These are phyloP conservation scores for Candida ortonii DNA, from an alignment of 805 yeast genomes.

Conservation along the genomic window DNA sequence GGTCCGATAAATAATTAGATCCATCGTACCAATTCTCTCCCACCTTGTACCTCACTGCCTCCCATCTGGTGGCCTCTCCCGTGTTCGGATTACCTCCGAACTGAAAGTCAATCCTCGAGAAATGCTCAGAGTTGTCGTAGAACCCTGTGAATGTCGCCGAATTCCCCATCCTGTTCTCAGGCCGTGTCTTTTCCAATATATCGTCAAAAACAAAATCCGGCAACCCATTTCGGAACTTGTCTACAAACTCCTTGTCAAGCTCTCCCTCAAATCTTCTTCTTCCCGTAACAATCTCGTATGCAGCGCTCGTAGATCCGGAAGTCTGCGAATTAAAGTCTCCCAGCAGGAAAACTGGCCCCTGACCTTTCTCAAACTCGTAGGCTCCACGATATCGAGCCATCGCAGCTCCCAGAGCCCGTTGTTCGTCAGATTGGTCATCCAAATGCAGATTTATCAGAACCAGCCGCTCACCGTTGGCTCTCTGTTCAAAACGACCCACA, in stretches of 20 bases:
- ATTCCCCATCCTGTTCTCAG: slow-evolving; percentile 32
- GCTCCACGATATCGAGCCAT: slow-evolving; percentile 38
- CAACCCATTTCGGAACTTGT: slow-evolving; percentile 18
- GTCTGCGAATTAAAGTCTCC: slow-evolving; percentile 59
- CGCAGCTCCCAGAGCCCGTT: slow-evolving; percentile 46
- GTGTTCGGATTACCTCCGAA: slow-evolving; percentile 27
- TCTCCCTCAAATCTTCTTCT: no score
- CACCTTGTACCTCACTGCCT: slow-evolving; percentile 30
- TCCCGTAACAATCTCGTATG: slow-evolving; percentile 32
- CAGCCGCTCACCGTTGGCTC: slow-evolving; percentile 33
- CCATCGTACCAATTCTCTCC: slow-evolving; percentile 37
- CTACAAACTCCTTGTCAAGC: slow-evolving; percentile 17
- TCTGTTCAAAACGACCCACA: slow-evolving; percentile 32
- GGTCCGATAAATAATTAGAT: slow-evolving; percentile 42
- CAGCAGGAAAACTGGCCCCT: slow-evolving; percentile 40
- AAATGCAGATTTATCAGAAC: slow-evolving; percentile 47
- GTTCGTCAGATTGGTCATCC: slow-evolving; percentile 45
- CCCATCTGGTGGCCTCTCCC: slow-evolving; percentile 18
- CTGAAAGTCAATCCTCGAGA: slow-evolving; percentile 41
- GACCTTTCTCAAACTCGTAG: slow-evolving; percentile 34
- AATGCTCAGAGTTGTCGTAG: slow-evolving; percentile 19
- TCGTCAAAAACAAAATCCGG: slow-evolving; percentile 30
- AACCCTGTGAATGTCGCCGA: slow-evolving; percentile 43
- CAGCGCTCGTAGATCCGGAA: slow-evolving; percentile 37
- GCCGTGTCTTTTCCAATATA: slow-evolving; percentile 23